phyloP scores from a whole-genome alignment of 2,329 filamentous ascomycete genomes.

The Ophiostoma perfectum region DNA sequence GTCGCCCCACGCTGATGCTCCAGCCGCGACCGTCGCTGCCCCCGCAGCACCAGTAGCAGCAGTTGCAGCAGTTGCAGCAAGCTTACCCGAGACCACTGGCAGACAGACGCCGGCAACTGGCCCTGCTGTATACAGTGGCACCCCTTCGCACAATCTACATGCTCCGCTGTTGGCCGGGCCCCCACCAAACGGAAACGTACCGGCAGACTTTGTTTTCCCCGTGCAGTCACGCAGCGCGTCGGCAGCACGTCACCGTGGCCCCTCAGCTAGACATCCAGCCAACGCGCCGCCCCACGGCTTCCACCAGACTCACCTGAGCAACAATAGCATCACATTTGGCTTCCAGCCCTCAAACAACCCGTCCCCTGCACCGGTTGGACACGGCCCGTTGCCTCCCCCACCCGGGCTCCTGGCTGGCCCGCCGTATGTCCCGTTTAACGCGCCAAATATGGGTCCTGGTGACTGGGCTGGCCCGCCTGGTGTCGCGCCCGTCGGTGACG shows the following conservation, averaged over 20 bases:
- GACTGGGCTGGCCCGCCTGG: slow-evolving; percentile 24
- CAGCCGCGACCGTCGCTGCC: background rate
- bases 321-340: slow-evolving; percentile 53
- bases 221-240: slow-evolving; percentile 14
- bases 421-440: slow-evolving; percentile 16
- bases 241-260: slow-evolving; percentile 13
- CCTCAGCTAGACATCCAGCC: slow-evolving; percentile 1
- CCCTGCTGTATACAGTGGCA: background rate
- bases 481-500: slow-evolving; percentile 3
- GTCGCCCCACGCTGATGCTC: background rate
- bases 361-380: slow-evolving; percentile 47
- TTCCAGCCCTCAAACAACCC: slow-evolving; percentile 52
- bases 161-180: background rate
- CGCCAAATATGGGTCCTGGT: slow-evolving; percentile 17
- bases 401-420: slow-evolving; percentile 33
- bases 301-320: slow-evolving; percentile 51
- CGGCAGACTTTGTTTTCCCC: slow-evolving; percentile 20
- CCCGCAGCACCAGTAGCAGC: background rate
- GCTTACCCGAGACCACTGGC: background rate
- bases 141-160: background rate
- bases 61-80: background rate
- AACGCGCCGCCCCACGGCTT: slow-evolving; percentile 26
- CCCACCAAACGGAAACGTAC: slow-evolving; percentile 13
- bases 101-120: slow-evolving; percentile 4
- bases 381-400: slow-evolving; percentile 32